Evolutionary conservation across 805 yeast species (phyloP), one percentile per base, ranked within the genome.

Genomic region (Schwanniomyces yamadae): DNA sequence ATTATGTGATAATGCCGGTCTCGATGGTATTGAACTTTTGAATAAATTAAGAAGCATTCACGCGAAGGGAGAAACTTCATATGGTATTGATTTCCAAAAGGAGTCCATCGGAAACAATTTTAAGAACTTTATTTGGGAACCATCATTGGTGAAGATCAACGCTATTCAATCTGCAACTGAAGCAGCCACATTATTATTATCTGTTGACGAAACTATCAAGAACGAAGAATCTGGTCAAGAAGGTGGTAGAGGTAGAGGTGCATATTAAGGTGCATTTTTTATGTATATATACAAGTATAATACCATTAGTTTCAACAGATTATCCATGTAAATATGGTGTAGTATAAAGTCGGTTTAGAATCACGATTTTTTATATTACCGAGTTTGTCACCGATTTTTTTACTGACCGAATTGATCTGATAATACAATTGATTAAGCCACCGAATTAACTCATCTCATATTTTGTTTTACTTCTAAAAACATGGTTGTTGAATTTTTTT

Each of bases 1-100:
- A 59, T 73, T 93, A 46, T 91, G 98, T 70, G 99, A 93, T 58
- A 93, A 93, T 61, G 99, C 96, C n/a, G 99, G 99, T 4, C 82
- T 93, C 48, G 99, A 93, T 59, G 95, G 95, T 14, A 87, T 95
- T n/a, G 98, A 93, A 59, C 68, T 93, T 41, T 77, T 93, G 50
- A 93, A 93, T 62, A 78, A 84, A 55, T 72, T 93, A 55, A 80
- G 99, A 65, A 84, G 93, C 76, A 83, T 87, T 13, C 99, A 93
- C 55, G 93, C 95, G 36, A 85, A 85, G 59, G 96, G 95, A 44
- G 95, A 91, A 53, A 73, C 66, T 29, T 87, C 96, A 93, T 82
- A 72, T 45, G 99, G 99, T 48, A 80, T 93, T 42, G 96, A 93
- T 65, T 93, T 93, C 68, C 84, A 79, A 41, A 78, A 78, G 42